These are phyloP conservation scores for Termitomyces sp. DNA, from an alignment of 768 basidiomycete species.

Conservation along the genomic window DNA sequence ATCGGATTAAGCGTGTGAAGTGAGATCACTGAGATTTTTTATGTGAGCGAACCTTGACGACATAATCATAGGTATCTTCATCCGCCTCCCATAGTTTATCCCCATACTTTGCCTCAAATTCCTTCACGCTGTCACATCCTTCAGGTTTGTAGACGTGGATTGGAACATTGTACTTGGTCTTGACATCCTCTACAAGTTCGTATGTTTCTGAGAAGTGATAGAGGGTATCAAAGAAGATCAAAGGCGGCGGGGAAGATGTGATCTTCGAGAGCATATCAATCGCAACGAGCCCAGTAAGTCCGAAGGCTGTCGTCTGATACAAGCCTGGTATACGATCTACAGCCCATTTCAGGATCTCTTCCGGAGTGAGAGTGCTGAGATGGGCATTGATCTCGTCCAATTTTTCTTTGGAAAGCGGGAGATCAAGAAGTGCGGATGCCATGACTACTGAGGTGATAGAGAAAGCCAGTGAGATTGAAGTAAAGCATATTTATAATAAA, in stretches of 20 bases:
- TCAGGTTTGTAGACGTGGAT: constrained; percentile 79
- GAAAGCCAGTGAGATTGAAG: constrained; percentile 2
- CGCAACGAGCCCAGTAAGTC: constrained; percentile 89
- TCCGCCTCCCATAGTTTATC: constrained; percentile 82
- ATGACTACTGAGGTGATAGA: constrained; percentile 4
- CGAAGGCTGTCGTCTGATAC: constrained; percentile 95
- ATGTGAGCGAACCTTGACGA: constrained; percentile 67
- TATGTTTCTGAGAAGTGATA: constrained; percentile 96
- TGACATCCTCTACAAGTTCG: constrained; percentile 79
- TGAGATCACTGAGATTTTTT: background rate
- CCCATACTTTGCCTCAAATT: constrained; percentile 80
- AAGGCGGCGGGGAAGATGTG: constrained; percentile 60
- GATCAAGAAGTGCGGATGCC: constrained; percentile 37
- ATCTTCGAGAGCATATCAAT: constrained; percentile 93
- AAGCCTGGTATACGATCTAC: constrained; percentile 72
- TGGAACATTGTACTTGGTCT: constrained; percentile 63
- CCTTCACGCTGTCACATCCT: constrained; percentile 56
- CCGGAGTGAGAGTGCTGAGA: constrained; percentile 67
- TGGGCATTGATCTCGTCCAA: constrained; percentile 69
- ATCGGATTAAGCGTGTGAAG: background rate
- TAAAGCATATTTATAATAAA: constrained; percentile 5
- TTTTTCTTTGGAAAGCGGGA: constrained; percentile 54
- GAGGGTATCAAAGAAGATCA: constrained; percentile 95
- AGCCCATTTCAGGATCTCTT: constrained; percentile 86
- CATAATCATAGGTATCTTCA: constrained; percentile 85